Conservation (phyloP, 2,329 filamentous ascomycete species). For the Alternaria sp. region DNA sequence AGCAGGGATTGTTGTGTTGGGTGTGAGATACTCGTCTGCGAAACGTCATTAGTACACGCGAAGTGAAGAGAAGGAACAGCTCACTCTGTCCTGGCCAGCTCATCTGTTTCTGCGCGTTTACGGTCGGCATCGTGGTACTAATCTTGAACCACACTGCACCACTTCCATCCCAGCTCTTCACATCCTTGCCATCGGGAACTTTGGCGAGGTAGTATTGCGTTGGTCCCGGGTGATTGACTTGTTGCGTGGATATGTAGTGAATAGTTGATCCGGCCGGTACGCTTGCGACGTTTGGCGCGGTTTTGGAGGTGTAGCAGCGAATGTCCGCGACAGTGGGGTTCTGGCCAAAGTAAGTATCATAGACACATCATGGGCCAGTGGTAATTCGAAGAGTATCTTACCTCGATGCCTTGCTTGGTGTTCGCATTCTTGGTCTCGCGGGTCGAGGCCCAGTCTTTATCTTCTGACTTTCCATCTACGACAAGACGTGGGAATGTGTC, state of each 20-base stretch:
- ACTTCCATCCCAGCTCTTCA: constrained; percentile 35
- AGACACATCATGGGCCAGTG: neutral
- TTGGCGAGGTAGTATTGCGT: constrained; percentile 41
- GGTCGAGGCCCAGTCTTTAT: constrained; percentile 35
- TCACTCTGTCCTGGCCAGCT: constrained; percentile 40
- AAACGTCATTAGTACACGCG: neutral
- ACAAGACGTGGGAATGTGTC: neutral
- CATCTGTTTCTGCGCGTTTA: constrained; percentile 36
- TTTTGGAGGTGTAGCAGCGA: constrained; percentile 32
- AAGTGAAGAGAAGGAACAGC: neutral
- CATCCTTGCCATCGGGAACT: constrained; percentile 28
- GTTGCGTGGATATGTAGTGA: constrained; percentile 38
- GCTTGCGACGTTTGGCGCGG: constrained; percentile 25
- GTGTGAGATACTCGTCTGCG: constrained; percentile 29
- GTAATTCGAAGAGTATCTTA: neutral
- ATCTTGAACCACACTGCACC: constrained; percentile 41
- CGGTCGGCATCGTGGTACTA: constrained; percentile 31
- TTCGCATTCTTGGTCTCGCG: constrained; percentile 29
- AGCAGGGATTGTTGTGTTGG: constrained; percentile 45
- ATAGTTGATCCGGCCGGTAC: constrained; percentile 36
- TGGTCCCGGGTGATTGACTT: constrained; percentile 40
- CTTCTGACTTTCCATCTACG: constrained; percentile 19
- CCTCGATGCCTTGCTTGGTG: constrained; percentile 36
- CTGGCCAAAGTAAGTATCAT: neutral
- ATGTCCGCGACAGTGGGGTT: constrained; percentile 37